Conservation (phyloP, 2,329 filamentous ascomycete species). For the Sclerotinia glacialis region DNA sequence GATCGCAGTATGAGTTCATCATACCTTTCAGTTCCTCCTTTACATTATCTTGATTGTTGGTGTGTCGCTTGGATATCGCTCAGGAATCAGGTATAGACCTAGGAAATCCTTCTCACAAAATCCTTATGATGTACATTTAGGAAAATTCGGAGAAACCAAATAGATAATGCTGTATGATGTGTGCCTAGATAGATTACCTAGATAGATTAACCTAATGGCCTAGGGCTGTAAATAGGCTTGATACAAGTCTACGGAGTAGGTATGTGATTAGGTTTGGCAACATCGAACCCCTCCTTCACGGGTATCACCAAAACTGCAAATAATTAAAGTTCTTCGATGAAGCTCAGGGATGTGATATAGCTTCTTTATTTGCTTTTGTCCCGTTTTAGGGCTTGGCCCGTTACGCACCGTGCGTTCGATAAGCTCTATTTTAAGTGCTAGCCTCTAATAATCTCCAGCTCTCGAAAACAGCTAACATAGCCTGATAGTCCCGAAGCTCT, state of each 20-base stretch:
- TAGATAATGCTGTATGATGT: neutral
- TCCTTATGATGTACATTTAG: neutral
- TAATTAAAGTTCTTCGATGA: neutral
- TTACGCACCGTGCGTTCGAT: neutral
- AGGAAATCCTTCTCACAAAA: neutral
- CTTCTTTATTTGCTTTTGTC: neutral
- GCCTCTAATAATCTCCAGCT: neutral
- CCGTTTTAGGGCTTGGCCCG: neutral
- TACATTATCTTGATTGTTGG: neutral
- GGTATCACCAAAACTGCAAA: neutral
- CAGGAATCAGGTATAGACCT: neutral
- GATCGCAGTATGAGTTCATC: slow-evolving; percentile 3
- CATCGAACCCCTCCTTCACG: neutral
- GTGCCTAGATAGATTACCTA: neutral
- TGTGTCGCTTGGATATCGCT: neutral
- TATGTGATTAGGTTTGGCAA: neutral
- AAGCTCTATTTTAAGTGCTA: neutral
- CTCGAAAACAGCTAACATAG: neutral
- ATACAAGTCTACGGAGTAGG: neutral
- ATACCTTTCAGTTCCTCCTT: neutral
- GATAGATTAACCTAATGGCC: neutral
- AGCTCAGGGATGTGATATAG: neutral
- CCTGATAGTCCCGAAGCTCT: neutral
- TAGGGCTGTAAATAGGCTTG: neutral
- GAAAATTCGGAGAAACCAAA: neutral